Evolutionary conservation across 192 early-diverging fungal genomes (phyloP).

Genomic region (Backusella luteola): DNA sequence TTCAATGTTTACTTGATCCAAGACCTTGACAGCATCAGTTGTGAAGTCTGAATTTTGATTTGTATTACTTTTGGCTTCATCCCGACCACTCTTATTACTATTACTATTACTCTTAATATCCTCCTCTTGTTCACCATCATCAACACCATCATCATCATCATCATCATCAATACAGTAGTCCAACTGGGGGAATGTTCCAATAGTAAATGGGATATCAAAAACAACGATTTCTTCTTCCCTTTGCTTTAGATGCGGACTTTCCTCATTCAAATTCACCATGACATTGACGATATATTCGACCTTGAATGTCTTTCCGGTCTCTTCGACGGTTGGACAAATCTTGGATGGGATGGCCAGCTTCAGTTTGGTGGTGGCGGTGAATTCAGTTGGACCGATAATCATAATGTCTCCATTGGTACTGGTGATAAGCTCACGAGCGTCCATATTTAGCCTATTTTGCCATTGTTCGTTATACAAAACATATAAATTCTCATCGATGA

Average conservation of each 20-base stretch:
- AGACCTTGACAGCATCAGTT: background rate
- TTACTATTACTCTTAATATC: background rate
- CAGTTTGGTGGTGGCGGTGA: background rate
- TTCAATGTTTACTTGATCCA: background rate
- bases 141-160: background rate
- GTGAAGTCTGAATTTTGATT: background rate
- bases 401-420: background rate
- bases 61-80: background rate
- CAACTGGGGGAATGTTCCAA: background rate
- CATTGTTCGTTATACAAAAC: background rate
- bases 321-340: background rate
- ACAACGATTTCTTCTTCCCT: background rate
- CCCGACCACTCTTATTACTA: too few species aligned
- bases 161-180: conserved; percentile 7
- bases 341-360: background rate
- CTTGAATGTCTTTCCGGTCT: background rate
- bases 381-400: background rate
- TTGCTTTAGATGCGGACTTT: background rate
- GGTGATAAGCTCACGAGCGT: background rate
- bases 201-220: conserved; percentile 1
- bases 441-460: background rate
- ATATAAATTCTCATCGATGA: background rate
- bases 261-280: background rate
- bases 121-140: background rate
- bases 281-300: background rate